Conservation (phyloP, 208 protist genomes). For the Leishmania turanica region DNA sequence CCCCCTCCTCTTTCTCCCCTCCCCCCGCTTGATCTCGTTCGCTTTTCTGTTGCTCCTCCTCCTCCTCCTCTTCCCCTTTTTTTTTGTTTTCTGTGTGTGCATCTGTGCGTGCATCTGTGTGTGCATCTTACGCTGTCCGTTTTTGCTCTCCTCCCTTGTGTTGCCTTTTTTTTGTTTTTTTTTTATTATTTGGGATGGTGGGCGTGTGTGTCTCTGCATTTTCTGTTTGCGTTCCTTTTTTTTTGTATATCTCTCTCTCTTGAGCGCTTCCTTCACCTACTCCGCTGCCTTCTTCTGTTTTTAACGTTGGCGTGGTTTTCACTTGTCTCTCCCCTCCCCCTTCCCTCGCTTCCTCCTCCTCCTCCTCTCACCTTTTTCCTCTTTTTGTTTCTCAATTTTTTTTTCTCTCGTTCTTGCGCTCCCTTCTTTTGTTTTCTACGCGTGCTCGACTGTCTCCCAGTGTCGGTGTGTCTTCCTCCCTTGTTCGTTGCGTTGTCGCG, state of each 20-base stretch:
- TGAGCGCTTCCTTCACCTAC: neutral
- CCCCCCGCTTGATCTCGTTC: neutral
- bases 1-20: neutral
- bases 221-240: too few species aligned
- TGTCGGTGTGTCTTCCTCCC: neutral
- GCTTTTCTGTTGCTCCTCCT: neutral
- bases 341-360: neutral
- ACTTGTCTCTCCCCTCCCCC: constrained; percentile 9
- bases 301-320: constrained; percentile 12
- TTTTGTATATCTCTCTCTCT: constrained; percentile 16
- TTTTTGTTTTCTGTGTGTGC: neutral
- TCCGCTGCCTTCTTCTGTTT: neutral
- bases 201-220: neutral
- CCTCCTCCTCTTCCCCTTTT: neutral
- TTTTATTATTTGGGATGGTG: neutral
- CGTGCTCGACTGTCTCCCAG: neutral
- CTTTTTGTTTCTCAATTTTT: neutral
- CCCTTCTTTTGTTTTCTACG: neutral
- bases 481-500: neutral
- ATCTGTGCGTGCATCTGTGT: neutral
- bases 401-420: neutral
- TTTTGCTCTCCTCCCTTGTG: neutral
- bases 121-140: neutral
- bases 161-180: neutral
- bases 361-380: neutral